phyloP scores from a whole-genome alignment of 179 eudicot species.

The Actinidia chinensis region DNA sequence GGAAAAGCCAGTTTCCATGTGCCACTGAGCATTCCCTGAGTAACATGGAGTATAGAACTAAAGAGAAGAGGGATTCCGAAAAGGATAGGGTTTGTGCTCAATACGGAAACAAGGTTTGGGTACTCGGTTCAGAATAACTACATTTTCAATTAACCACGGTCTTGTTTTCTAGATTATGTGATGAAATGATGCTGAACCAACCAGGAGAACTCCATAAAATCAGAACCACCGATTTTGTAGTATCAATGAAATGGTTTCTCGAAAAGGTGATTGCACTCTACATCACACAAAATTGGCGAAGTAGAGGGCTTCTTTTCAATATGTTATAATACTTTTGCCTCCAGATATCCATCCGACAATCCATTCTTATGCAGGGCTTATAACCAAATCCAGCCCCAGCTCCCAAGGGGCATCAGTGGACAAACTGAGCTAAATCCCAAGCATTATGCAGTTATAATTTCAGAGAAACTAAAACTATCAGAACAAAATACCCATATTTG shows the following conservation, averaged over 20 bases:
- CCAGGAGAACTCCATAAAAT: constrained; percentile 37
- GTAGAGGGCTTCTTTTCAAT: constrained; percentile 59
- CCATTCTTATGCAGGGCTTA: constrained; percentile 34
- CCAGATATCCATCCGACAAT: constrained; percentile 50
- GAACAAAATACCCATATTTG: constrained; percentile 27
- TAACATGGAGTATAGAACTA: constrained; percentile 20
- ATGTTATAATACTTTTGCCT: constrained; percentile 63
- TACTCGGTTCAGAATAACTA: constrained; percentile 31
- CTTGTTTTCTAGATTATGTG: constrained; percentile 37
- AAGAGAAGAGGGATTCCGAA: constrained; percentile 36
- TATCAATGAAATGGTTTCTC: constrained; percentile 30
- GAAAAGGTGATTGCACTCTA: constrained; percentile 33
- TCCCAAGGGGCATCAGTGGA: constrained; percentile 37
- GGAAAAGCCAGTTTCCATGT: constrained; percentile 69
- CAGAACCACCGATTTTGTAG: constrained; percentile 25
- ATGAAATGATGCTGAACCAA: constrained; percentile 25
- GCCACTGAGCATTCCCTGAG: constrained; percentile 70
- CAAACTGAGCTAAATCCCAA: constrained; percentile 24
- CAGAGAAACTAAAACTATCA: constrained; percentile 26
- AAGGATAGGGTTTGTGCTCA: constrained; percentile 38
- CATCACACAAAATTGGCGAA: constrained; percentile 42
- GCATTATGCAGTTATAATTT: constrained; percentile 31
- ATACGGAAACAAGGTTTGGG: constrained; percentile 43
- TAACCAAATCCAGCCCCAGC: constrained; percentile 28
- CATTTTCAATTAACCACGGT: constrained; percentile 19